Percentiles rank a stretch among this genome's conserved stretches.
These are phyloP conservation scores for Fraxinus quadrangulata DNA, from an alignment of 257 asterid species.

Conservation along the genomic window DNA sequence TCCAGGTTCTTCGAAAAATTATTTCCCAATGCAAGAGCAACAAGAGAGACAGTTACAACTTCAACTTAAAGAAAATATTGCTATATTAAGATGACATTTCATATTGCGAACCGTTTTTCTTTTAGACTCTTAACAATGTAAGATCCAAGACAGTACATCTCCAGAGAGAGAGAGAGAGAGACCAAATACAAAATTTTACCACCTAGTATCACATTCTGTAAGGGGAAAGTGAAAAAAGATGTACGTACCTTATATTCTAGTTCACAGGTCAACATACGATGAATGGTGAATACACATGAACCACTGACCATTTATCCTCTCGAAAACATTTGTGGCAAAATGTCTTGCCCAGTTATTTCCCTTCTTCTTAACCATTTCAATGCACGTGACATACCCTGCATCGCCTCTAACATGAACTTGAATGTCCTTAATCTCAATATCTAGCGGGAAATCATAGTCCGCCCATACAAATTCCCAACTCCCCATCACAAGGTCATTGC, in stretches of 20 bases:
- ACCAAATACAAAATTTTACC: constrained; percentile 14
- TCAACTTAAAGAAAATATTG: too few species aligned
- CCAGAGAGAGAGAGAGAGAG: neutral
- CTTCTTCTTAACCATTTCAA: constrained; percentile 86
- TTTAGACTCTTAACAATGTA: neutral
- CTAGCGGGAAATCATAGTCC: constrained; percentile 86
- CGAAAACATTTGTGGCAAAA: constrained; percentile 83
- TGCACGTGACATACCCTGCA: constrained; percentile 77
- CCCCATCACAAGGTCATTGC: constrained; percentile 94
- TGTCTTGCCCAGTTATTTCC: constrained; percentile 96
- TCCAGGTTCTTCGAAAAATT: too few species aligned
- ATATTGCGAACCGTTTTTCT: neutral
- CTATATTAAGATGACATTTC: too few species aligned
- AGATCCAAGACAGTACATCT: constrained; percentile 9
- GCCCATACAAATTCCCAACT: constrained; percentile 99
- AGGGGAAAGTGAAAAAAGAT: neutral
- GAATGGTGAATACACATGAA: constrained; percentile 86
- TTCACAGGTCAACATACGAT: constrained; percentile 71
- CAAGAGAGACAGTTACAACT: too few species aligned
- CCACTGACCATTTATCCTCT: constrained; percentile 87
- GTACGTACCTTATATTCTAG: neutral
- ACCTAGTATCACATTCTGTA: neutral
- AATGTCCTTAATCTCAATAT: constrained; percentile 81
- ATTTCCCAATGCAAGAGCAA: too few species aligned
- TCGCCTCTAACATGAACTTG: constrained; percentile 80